Percentiles rank a stretch among this genome's conserved stretches.
Evolutionary conservation across 192 early-diverging fungal genomes (phyloP).

Genomic region (Backusella morwellensis): DNA sequence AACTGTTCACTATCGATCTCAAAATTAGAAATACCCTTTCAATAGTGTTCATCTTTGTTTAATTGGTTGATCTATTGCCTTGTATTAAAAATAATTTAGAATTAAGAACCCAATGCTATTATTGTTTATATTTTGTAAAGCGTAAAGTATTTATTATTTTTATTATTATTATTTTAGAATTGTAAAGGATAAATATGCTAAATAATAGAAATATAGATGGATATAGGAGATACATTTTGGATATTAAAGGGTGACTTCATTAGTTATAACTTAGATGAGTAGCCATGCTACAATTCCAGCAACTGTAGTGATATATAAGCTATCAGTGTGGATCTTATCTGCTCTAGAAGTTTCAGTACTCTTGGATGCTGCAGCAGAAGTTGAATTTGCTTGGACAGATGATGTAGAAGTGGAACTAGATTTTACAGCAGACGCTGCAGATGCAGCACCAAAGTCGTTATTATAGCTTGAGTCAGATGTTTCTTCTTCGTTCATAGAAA

Average conservation of each 20-base stretch:
- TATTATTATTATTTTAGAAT: neutral
- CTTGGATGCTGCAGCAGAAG: neutral
- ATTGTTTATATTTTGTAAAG: no score
- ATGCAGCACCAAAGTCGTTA: neutral
- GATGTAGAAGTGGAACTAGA: neutral
- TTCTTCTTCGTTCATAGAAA: neutral
- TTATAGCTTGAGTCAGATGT: neutral
- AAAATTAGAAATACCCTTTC: no score
- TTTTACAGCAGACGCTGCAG: neutral
- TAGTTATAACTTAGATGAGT: slow-evolving; percentile 5
- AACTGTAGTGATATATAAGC: neutral
- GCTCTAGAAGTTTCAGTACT: neutral
- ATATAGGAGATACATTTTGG: neutral
- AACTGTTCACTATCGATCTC: neutral
- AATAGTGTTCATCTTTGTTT: no score
- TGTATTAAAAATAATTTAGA: no score
- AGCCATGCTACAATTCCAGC: slow-evolving; percentile 9
- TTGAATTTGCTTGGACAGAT: neutral
- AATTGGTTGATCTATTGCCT: no score
- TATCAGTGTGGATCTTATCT: neutral
- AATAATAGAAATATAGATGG: neutral
- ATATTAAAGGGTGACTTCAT: neutral
- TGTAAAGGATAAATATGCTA: neutral
- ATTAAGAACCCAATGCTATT: no score
- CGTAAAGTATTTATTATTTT: neutral